phyloP scores from a whole-genome alignment of 2,329 filamentous ascomycete species.

The Aureobasidium mangrovei region DNA sequence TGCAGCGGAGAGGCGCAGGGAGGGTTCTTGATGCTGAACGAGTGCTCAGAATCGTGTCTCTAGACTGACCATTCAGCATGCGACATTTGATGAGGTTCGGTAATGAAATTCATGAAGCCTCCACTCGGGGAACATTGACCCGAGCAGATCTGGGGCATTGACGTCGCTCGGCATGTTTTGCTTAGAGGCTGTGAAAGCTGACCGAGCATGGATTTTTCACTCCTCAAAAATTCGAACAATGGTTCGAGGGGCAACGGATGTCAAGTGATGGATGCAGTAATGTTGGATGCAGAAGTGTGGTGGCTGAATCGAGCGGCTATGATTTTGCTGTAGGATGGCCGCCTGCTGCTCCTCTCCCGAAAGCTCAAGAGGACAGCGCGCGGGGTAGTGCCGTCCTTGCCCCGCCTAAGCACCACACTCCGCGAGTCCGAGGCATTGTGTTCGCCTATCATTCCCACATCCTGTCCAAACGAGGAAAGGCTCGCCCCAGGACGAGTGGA shows the following conservation, averaged over 20 bases:
- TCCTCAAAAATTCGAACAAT: neutral
- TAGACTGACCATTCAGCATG: neutral
- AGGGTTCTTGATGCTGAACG: neutral
- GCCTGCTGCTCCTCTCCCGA: neutral
- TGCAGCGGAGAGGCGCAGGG: neutral
- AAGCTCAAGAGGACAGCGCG: conserved; percentile 3
- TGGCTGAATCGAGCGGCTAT: neutral
- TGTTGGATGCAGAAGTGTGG: neutral
- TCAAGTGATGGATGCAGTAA: neutral
- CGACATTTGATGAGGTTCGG: neutral
- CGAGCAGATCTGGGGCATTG: conserved; percentile 3
- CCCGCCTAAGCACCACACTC: conserved; percentile 10
- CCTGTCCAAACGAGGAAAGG: neutral
- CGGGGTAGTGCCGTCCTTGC: conserved; percentile 9
- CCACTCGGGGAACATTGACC: conserved; percentile 1
- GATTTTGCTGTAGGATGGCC: neutral
- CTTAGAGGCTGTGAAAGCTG: neutral
- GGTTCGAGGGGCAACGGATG: neutral
- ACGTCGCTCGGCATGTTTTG: neutral
- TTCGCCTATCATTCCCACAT: conserved; percentile 8
- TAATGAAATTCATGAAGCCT: neutral
- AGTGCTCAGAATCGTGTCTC: too few species aligned
- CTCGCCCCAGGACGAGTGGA: conserved; percentile 11
- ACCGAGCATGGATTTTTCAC: neutral
- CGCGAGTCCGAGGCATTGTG: conserved; percentile 10